phyloP scores from a whole-genome alignment of 176 grass and related monocot species.

The Aegilops bicornis region DNA sequence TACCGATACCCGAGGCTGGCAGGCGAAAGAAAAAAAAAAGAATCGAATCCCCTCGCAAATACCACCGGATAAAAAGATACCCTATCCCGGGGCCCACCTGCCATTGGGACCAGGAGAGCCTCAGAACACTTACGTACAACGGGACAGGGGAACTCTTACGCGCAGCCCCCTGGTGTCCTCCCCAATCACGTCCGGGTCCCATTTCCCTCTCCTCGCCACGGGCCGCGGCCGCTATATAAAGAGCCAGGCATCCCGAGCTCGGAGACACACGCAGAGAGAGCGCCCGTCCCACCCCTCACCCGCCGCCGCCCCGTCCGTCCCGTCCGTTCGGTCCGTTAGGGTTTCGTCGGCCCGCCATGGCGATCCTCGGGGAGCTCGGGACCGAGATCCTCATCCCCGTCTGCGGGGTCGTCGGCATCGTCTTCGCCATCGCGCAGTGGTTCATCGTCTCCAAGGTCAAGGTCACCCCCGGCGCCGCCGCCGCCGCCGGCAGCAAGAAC shows the following conservation, averaged over 20 bases:
- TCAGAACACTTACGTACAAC: neutral
- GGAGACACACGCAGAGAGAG: neutral
- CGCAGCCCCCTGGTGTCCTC: neutral
- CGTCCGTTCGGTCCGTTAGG: conserved; percentile 32
- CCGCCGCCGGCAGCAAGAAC: conserved; percentile 46
- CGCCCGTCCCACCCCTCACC: neutral
- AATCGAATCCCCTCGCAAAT: neutral
- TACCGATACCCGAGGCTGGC: no score
- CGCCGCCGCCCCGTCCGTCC: neutral
- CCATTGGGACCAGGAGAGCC: conserved; percentile 1
- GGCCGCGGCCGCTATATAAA: conserved; percentile 27
- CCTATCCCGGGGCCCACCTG: conserved; percentile 11
- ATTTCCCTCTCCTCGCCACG: neutral
- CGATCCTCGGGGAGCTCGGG: conserved; percentile 60
- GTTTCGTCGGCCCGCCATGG: conserved; percentile 40
- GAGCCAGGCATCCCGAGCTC: neutral
- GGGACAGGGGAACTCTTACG: neutral
- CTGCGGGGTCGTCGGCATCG: conserved; percentile 59
- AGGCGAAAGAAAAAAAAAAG: no score
- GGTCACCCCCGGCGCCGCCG: conserved; percentile 56
- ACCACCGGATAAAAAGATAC: neutral
- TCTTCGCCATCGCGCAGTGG: conserved; percentile 80
- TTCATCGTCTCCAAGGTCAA: conserved; percentile 66
- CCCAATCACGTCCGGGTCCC: neutral
- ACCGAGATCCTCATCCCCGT: conserved; percentile 73